Percentiles rank a stretch among this genome's conserved stretches.
Conservation (phyloP, 352 stramenopile genomes). For the Phytopythium aichiense region DNA sequence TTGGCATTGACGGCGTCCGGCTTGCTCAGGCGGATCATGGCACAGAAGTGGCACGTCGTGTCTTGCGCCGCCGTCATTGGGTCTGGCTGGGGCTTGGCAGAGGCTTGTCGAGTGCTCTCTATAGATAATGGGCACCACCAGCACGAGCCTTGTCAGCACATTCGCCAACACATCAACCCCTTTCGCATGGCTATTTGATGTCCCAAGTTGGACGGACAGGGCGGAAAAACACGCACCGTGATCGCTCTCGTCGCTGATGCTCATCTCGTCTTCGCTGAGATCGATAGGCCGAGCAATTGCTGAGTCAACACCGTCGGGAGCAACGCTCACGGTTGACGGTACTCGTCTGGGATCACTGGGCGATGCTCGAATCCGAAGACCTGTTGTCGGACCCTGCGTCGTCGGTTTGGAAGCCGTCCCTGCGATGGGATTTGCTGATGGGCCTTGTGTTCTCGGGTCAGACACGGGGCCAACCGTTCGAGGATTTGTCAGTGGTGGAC, state of each 20-base stretch:
- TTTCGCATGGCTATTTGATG: not conserved
- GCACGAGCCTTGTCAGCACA: not conserved
- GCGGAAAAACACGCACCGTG: not conserved
- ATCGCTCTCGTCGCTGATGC: slow-evolving; percentile 17
- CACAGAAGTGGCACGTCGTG: slow-evolving; percentile 22
- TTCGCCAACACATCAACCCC: not conserved
- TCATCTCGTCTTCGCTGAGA: slow-evolving; percentile 16
- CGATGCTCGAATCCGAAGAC: not conserved
- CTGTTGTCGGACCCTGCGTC: not conserved
- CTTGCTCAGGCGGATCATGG: slow-evolving; percentile 42
- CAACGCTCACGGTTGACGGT: not conserved
- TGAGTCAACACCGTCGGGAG: not conserved
- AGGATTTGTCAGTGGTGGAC: not conserved
- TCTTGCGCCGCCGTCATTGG: not conserved
- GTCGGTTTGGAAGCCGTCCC: not conserved
- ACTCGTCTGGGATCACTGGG: not conserved
- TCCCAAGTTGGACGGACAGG: not conserved
- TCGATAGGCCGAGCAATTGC: not conserved
- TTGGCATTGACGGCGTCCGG: slow-evolving; percentile 22
- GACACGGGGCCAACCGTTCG: not conserved
- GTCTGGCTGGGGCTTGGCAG: not conserved
- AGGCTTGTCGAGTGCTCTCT: not conserved
- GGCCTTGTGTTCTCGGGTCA: not conserved
- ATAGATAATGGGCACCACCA: not conserved
- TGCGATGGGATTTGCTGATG: not conserved